Conservation (phyloP, 2,329 filamentous ascomycete genomes). For the Pyrenochaeta sp. region DNA sequence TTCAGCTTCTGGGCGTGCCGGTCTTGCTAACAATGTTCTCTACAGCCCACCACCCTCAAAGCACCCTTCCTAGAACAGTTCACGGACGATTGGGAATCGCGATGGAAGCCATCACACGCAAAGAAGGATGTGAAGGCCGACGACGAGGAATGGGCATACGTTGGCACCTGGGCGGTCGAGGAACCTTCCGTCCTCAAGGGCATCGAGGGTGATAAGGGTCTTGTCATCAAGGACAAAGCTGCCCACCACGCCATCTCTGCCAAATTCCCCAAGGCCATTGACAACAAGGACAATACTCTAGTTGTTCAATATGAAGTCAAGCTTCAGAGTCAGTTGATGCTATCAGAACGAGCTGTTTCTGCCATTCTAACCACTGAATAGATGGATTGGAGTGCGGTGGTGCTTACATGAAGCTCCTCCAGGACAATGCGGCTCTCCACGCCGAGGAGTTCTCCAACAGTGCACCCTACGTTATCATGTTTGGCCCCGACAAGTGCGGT, state of each 20-base stretch:
- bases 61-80: slow-evolving; percentile 98
- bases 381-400: slow-evolving; percentile 97
- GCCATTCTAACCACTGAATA: slow-evolving; percentile 52
- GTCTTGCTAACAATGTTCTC: slow-evolving; percentile 21
- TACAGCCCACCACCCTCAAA: slow-evolving; percentile 86
- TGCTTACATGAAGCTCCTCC: slow-evolving; percentile 98
- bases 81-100: slow-evolving; percentile 90
- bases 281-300: slow-evolving; percentile 96
- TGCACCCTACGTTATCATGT: slow-evolving; percentile 99
- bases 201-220: slow-evolving; percentile 92
- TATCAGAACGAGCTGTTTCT: no score
- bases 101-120: slow-evolving; percentile 94
- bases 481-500: slow-evolving; percentile 98
- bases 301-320: slow-evolving; percentile 99
- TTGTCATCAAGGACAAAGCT: slow-evolving; percentile 97
- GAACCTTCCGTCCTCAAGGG: slow-evolving; percentile 90
- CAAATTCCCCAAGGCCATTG: slow-evolving; percentile 95
- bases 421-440: slow-evolving; percentile 96
- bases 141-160: slow-evolving; percentile 92
- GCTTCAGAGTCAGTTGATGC: slow-evolving; percentile 80
- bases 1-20: neutral
- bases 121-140: slow-evolving; percentile 88
- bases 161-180: slow-evolving; percentile 96
- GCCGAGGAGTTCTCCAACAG: slow-evolving; percentile 97
- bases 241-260: slow-evolving; percentile 99